Percentiles rank a stretch among this genome's conserved stretches.
These are phyloP conservation scores for Capsella bursapastoris DNA, from an alignment of 345 rosid species.

Conservation along the genomic window DNA sequence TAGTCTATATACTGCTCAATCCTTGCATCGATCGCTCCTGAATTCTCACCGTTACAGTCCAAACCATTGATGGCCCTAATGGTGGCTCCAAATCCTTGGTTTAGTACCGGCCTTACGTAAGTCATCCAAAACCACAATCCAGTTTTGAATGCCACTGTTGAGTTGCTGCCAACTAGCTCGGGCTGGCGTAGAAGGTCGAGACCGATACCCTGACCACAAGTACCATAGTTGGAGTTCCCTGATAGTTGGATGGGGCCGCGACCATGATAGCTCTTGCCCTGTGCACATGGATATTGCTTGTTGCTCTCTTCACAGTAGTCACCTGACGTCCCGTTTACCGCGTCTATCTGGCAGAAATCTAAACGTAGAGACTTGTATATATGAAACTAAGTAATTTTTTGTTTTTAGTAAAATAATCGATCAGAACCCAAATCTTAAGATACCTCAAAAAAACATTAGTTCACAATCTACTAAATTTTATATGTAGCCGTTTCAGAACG, in stretches of 20 bases:
- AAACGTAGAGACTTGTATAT: constrained; percentile 5
- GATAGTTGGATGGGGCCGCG: constrained; percentile 65
- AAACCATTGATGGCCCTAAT: constrained; percentile 52
- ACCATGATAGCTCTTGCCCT: constrained; percentile 51
- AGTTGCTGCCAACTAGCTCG: constrained; percentile 49
- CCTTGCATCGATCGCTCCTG: constrained; percentile 47
- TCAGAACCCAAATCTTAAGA: neutral
- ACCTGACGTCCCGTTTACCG: constrained; percentile 53
- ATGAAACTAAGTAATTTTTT: neutral
- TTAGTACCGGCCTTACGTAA: constrained; percentile 44
- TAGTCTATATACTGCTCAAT: constrained; percentile 45
- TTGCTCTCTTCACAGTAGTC: constrained; percentile 53
- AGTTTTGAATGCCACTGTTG: constrained; percentile 50
- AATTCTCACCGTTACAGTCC: constrained; percentile 54
- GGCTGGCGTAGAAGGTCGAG: constrained; percentile 52
- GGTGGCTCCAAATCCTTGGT: constrained; percentile 59
- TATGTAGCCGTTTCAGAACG: neutral
- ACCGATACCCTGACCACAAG: constrained; percentile 46
- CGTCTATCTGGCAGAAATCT: constrained; percentile 73
- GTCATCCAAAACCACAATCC: constrained; percentile 67
- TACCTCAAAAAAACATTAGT: neutral
- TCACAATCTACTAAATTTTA: neutral
- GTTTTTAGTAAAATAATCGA: neutral
- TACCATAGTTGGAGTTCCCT: constrained; percentile 66
- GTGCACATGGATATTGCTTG: constrained; percentile 61